Evolutionary conservation across 2,329 filamentous ascomycete species (phyloP).

Genomic region (Myriangium duriaei): DNA sequence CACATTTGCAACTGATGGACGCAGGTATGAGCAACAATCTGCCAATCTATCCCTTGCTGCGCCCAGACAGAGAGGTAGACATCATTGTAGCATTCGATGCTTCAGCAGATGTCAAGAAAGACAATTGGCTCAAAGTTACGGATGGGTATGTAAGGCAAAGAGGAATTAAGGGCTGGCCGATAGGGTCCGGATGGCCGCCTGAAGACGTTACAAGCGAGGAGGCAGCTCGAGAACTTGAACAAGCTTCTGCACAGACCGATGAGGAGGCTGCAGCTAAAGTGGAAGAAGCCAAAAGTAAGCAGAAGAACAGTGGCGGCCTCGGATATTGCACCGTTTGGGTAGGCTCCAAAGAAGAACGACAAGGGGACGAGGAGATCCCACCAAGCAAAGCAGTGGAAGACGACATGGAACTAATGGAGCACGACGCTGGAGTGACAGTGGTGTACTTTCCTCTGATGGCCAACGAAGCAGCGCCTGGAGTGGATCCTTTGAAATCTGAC

Average conservation of each 20-base stretch:
- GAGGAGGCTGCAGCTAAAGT: constrained; percentile 53
- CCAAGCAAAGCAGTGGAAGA: constrained; percentile 45
- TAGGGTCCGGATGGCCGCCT: constrained; percentile 88
- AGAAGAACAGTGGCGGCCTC: constrained; percentile 31
- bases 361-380: constrained; percentile 40
- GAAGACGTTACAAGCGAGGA: constrained; percentile 44
- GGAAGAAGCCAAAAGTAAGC: constrained; percentile 37
- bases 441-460: constrained; percentile 82
- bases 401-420: constrained; percentile 53
- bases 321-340: constrained; percentile 95
- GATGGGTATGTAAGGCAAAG: constrained; percentile 88
- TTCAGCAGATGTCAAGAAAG: constrained; percentile 80
- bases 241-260: constrained; percentile 50
- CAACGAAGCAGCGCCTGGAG: constrained; percentile 64
- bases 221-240: constrained; percentile 51
- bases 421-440: constrained; percentile 74
- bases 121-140: constrained; percentile 91
- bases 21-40: constrained; percentile 98
- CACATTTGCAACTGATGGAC: constrained; percentile 66
- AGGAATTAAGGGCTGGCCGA: constrained; percentile 84
- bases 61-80: constrained; percentile 79
- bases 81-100: constrained; percentile 88
- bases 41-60: constrained; percentile 84
- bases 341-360: constrained; percentile 65
- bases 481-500: constrained; percentile 73